Base-by-base conservation (phyloP, 1,139 yeast genomes). In the Blastobotrys capitulatus region DNA sequence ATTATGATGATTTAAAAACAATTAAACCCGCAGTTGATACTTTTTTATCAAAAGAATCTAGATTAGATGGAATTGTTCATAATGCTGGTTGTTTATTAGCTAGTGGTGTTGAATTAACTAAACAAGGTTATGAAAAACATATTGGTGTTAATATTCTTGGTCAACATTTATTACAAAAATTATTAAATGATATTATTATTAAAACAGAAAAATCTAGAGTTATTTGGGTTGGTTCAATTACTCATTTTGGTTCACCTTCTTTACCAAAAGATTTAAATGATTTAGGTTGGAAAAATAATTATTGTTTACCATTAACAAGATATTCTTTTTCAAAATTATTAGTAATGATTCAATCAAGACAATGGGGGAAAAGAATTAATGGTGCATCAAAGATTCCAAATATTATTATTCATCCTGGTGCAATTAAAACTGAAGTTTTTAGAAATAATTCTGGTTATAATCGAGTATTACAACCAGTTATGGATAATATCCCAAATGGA, bases 241-340 rank as follows among this genome's bases (percentile, higher is more conserved):
- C 29, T 5, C 46, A 22, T 18, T 20, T 19, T 12, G 16, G 15
- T 19, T 8, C 42, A 1, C 41, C 26, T 31, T 35, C 19, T 4
- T 44, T 53, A 3, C 40, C 40, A 12, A 13, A 40, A 40, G n/a
- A 34, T 29, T 5, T 10, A 13, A n/a, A 37, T 6, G 26, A 37
- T 8, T 20, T 37, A 16, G 40, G 40, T 10, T 37, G 40, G 40
- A 18, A 2, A 15, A 19, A 10, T 13, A 20, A n/a, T 12, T 36
- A 8, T 12, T 18, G 8, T 10, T 3, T 19, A 27, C 22, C 8
- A 19, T 7, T 37, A 2, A 40, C 31, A 8, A 26, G n/a, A 16
- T 75, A 75, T 55, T 79, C 75, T 0, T 79, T 76, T 57, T 70
- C 78, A 36, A 79, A 79, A 61, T 77, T 79, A 1, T 68, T 71